Evolutionary conservation across 164 flowering plant genomes (phyloP), one percentile per base, ranked within the genome.

Genomic region (Sedum album): DNA sequence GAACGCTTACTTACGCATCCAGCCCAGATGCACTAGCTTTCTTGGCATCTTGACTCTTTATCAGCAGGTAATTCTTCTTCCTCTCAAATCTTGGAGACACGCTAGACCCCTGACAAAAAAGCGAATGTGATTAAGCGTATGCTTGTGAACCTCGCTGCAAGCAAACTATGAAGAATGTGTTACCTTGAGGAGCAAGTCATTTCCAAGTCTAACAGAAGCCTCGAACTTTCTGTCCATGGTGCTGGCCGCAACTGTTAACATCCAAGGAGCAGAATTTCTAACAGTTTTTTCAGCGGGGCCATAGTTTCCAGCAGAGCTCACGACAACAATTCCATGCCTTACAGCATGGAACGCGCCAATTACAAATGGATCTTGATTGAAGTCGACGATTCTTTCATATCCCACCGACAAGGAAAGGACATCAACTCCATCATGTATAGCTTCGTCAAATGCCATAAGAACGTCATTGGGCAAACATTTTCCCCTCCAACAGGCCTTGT

Each of bases 391-490:
- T 73, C 0, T 13, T 38, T 0, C n/a, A n/a, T 84, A 85, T 0
- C 90, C 93, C 0, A 88, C 69, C 0, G 93, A 88, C 7, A 82
- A 73, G 0, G 90, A 83, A 20, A 88, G 28, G 39, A 86, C 85
- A 68, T 86, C 89, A 7, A 86, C 90, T 0, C 93, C 88, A 44
- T 88, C 93, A 20, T 72, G 68, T 31, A 86, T 86, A 20, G 90
- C 93, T 0, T 60, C 41, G 44, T 88, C 93, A 25, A 83, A 81
- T 20, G 81, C 93, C 1, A 82, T 83, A 55, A 88, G 0, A 8
- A 84, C 82, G 67, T 88, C 93, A 0, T 86, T 81, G 53, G 79
- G 85, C 31, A 74, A 80, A 75, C 93, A 88, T 39, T 71, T 80
- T 15, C 49, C 65, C 7, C 73, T 7, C 33, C 38, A 72, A 66